Conservation (phyloP, 1,139 yeast genomes). For the Meyerozyma guilliermondii region DNA sequence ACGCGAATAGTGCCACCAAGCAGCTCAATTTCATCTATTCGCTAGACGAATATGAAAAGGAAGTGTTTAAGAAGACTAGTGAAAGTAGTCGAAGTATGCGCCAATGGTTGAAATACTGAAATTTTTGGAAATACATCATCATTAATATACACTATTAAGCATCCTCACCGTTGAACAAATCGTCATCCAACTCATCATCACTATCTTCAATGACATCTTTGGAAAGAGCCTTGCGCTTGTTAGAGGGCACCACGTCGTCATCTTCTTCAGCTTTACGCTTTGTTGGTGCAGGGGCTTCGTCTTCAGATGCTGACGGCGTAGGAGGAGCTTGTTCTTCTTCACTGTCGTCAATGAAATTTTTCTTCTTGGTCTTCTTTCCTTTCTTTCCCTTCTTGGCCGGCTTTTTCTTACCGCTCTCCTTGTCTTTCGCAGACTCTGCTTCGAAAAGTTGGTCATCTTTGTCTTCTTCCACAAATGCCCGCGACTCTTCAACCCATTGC, state of each 20-base stretch:
- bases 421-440: constrained; percentile 21
- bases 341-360: constrained; percentile 17
- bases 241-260: constrained; percentile 12
- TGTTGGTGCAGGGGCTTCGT: constrained; percentile 7
- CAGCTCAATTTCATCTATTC: constrained; percentile 52
- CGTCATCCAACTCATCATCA: constrained; percentile 43
- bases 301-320: constrained; percentile 9
- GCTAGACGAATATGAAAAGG: constrained; percentile 72
- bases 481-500: constrained; percentile 67
- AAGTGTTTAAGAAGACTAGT: constrained; percentile 53
- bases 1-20: constrained; percentile 53
- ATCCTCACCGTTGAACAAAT: constrained; percentile 14
- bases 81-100: constrained; percentile 60
- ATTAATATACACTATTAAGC: constrained; percentile 6
- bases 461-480: constrained; percentile 32
- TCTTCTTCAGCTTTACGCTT: constrained; percentile 18
- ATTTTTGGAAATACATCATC: background rate
- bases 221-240: constrained; percentile 33
- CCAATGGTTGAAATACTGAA: constrained; percentile 42
- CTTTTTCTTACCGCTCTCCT: constrained; percentile 14
- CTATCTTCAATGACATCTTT: constrained; percentile 50
- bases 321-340: constrained; percentile 15
- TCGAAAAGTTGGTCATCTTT: constrained; percentile 27
- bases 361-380: constrained; percentile 11
- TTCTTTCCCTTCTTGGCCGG: constrained; percentile 12